These are phyloP conservation scores for Podospora conica DNA, from an alignment of 495 filamentous ascomycete genomes.

Conservation along the genomic window DNA sequence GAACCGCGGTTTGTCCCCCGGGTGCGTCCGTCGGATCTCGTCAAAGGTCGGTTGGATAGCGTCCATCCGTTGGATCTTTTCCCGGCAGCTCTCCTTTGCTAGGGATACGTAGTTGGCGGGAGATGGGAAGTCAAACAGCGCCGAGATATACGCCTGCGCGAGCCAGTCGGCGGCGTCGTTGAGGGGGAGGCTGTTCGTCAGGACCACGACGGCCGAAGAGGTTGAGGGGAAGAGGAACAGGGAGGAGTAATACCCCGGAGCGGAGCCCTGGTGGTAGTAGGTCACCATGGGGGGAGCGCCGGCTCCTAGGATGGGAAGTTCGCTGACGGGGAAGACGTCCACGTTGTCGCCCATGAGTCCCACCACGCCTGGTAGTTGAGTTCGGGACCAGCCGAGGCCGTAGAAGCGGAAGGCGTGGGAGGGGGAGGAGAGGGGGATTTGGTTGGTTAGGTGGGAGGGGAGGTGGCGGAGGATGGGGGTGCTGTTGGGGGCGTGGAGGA, in stretches of 20 bases:
- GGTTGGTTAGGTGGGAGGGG: conserved; percentile 7
- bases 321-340: not conserved
- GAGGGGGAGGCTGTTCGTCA: conserved; percentile 22
- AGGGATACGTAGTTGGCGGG: conserved; percentile 5
- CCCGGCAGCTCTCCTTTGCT: not conserved
- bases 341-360: conserved; percentile 17
- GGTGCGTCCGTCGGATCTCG: not conserved
- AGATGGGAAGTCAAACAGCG: conserved; percentile 12
- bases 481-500: not conserved
- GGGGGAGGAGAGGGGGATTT: conserved; percentile 3
- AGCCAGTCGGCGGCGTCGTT: conserved; percentile 29
- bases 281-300: conserved; percentile 11
- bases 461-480: not conserved
- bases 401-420: conserved; percentile 7
- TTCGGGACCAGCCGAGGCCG: conserved; percentile 14
- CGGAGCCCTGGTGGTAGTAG: conserved; percentile 24
- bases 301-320: conserved; percentile 17
- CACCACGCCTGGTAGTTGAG: conserved; percentile 11
- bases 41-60: not conserved
- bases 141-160: conserved; percentile 18
- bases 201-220: conserved; percentile 21
- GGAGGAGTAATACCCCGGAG: conserved; percentile 14
- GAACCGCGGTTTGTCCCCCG: not conserved
- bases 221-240: conserved; percentile 26
- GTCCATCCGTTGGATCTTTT: not conserved